Conservation (phyloP, 2,329 filamentous ascomycete species). For the Trichocomaceae sp. region DNA sequence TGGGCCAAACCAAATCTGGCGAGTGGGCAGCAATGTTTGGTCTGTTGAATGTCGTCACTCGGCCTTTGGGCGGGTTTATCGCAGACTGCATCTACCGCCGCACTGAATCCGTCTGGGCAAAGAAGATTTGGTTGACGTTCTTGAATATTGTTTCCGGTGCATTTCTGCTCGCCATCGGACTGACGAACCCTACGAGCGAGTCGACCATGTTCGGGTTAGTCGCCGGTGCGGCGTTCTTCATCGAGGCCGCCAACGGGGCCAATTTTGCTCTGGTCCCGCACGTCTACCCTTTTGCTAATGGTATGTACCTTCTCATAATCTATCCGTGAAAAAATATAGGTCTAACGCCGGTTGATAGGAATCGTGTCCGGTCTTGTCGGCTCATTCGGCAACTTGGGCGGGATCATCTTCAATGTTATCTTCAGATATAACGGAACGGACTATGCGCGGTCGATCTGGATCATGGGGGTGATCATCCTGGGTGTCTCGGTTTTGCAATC, state of each 20-base stretch:
- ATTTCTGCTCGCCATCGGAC: constrained; percentile 57
- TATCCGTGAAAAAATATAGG: neutral
- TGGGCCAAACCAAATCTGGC: constrained; percentile 50
- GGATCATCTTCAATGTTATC: constrained; percentile 74
- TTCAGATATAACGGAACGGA: constrained; percentile 67
- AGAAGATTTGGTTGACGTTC: constrained; percentile 56
- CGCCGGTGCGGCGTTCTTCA: constrained; percentile 70
- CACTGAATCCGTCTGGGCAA: constrained; percentile 52
- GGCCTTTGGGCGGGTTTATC: constrained; percentile 45
- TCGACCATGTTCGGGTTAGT: constrained; percentile 69
- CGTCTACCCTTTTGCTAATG: constrained; percentile 76
- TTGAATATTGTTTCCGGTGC: constrained; percentile 52
- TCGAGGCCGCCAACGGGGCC: constrained; percentile 77
- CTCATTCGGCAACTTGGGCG: constrained; percentile 75
- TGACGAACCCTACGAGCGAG: constrained; percentile 55
- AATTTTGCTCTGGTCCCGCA: constrained; percentile 85
- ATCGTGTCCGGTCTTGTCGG: constrained; percentile 71
- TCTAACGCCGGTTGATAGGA: constrained; percentile 23
- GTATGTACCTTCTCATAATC: constrained; percentile 32
- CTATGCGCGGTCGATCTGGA: constrained; percentile 69
- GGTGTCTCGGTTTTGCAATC: constrained; percentile 59
- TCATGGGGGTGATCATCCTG: constrained; percentile 71
- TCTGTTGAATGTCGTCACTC: constrained; percentile 45
- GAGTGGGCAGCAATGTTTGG: constrained; percentile 52
- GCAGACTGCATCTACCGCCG: constrained; percentile 51